A percentile compares a stretch with the other conserved stretches of the same genome.
Evolutionary conservation across 441 rosid genomes (phyloP).

Genomic region (Biscutella auriculata): DNA sequence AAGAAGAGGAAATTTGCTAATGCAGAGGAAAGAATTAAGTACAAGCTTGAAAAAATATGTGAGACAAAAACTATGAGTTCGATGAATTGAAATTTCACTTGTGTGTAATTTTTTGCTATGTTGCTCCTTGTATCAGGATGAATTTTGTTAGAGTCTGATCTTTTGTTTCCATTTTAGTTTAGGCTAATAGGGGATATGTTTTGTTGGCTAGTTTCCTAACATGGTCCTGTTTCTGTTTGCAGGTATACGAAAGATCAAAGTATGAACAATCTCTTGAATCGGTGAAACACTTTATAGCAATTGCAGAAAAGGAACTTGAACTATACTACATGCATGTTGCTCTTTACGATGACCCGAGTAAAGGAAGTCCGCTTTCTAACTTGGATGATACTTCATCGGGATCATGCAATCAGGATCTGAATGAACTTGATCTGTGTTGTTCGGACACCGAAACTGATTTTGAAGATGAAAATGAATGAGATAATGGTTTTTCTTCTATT

Average conservation of each 20-base stretch:
- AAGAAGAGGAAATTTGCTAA: conserved; percentile 45
- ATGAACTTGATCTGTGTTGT: conserved; percentile 18
- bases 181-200: background rate
- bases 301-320: conserved; percentile 68
- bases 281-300: conserved; percentile 59
- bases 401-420: conserved; percentile 14
- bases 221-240: conserved; percentile 16
- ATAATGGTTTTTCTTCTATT: background rate
- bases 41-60: conserved; percentile 74
- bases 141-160: background rate
- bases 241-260: conserved; percentile 78
- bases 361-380: conserved; percentile 39
- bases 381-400: conserved; percentile 31
- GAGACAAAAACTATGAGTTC: background rate
- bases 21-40: conserved; percentile 66
- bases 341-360: conserved; percentile 53
- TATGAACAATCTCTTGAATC: conserved; percentile 83
- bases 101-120: background rate
- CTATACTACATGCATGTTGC: conserved; percentile 58
- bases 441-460: conserved; percentile 27
- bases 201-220: background rate
- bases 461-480: conserved; percentile 19
- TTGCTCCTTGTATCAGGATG: no score
- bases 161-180: background rate
- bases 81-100: background rate